A percentile compares a stretch with the other conserved stretches of the same genome.
Conservation (phyloP, 1,284 basidiomycete species). For the Marasmius sp. region DNA sequence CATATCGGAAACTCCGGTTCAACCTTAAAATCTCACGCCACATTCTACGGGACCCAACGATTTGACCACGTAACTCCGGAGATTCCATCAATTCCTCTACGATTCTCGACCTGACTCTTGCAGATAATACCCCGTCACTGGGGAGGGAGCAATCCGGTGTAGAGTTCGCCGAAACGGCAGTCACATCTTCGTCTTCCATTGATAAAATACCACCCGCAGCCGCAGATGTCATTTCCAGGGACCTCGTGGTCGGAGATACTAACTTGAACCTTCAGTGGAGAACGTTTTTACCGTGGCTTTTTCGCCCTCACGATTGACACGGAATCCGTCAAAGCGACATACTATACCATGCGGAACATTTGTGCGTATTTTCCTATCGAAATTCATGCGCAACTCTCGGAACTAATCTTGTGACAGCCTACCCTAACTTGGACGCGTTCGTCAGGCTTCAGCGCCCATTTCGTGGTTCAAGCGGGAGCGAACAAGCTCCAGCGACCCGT, state of each 20-base stretch:
- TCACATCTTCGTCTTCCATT: conserved; percentile 54
- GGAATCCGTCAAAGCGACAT: conserved; percentile 50
- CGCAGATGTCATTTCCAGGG: conserved; percentile 41
- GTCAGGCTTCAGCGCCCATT: conserved; percentile 44
- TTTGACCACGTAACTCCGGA: conserved; percentile 37
- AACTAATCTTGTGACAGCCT: conserved; percentile 22
- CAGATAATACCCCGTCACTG: conserved; percentile 54
- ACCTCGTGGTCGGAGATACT: conserved; percentile 36
- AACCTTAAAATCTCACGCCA: neutral
- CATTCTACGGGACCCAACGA: conserved; percentile 43
- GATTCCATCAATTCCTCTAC: neutral
- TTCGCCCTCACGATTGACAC: conserved; percentile 53
- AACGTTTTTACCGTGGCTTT: conserved; percentile 64
- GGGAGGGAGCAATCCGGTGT: conserved; percentile 57
- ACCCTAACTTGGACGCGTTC: conserved; percentile 51
- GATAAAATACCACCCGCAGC: conserved; percentile 29
- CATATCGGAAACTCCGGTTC: neutral
- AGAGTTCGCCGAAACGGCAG: conserved; percentile 68
- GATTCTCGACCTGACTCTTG: neutral
- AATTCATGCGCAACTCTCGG: neutral
- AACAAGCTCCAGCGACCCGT: conserved; percentile 59
- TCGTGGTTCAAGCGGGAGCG: conserved; percentile 41
- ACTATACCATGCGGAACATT: conserved; percentile 59
- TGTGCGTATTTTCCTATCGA: conserved; percentile 30
- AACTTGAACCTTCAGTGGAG: conserved; percentile 65